Evolutionary conservation across 768 basidiomycete species (phyloP), one percentile per base, ranked within the genome.

Genomic region (Tulasnella sp.): DNA sequence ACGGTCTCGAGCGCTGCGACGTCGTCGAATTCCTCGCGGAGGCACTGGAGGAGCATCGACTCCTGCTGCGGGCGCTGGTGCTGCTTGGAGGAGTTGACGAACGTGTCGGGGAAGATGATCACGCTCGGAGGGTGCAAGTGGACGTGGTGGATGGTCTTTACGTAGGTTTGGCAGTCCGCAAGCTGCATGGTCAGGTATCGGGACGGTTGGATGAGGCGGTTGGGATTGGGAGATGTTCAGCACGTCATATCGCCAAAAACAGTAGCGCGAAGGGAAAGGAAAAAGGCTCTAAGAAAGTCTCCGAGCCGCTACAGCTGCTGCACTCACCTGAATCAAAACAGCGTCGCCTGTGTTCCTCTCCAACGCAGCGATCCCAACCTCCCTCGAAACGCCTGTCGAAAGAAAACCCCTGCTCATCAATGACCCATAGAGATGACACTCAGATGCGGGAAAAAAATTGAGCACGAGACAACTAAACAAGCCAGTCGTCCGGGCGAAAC

Each of bases 361-460:
- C n/a, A 94, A 83, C 0, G 91, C 90, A 0, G 92, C 94, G 37
- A 97, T 87, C 2, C 95, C 95, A 9, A 96, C 87, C 78, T 96
- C 94, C 69, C 90, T 83, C 0, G 89, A 89, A 35, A 92, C 83
- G 0, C 91, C 79, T 78, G 14, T 16, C 11, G 5, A 9, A 22
- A 14, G 3, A n/a, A 62, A 9, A 4, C 68, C 22, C 5, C 39
- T 9, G 29, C 11, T 12, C 44, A 22, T 7, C 76, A 66, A 6
- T 63, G 19, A 5, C 35, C 7, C 22, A n/a, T 29, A 0, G 44
- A 37, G 26, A 35, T 11, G n/a, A 41, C 14, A 17, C 29, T 17
- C 8, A 29, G 19, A 26, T 1, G 36, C 3, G 22, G 17, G 19
- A 19, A n/a, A 11, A 0, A 26, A 22, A n/a, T n/a, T n/a, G n/a